Conservation (phyloP, 2,329 filamentous ascomycete genomes). For the Colletotrichum sp. region DNA sequence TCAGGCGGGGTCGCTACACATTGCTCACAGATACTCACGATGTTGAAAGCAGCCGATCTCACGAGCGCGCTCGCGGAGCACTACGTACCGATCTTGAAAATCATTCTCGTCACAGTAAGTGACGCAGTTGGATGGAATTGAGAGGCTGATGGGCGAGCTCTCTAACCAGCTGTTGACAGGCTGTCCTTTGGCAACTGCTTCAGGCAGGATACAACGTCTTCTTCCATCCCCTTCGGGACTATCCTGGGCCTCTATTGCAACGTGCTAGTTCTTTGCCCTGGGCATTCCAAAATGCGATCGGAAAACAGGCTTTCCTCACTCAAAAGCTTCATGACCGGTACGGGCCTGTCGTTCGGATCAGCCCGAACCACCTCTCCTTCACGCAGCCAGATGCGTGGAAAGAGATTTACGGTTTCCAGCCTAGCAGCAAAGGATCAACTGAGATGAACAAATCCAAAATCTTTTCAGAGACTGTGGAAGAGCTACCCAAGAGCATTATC, state of each 20-base stretch:
- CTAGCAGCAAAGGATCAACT: background rate
- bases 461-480: background rate
- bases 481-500: background rate
- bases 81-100: background rate
- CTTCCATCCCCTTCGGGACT: conserved; percentile 35
- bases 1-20: background rate
- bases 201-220: conserved; percentile 32
- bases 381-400: conserved; percentile 38
- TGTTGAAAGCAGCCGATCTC: background rate
- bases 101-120: background rate
- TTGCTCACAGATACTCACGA: too few species aligned
- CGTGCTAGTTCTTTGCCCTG: conserved; percentile 1
- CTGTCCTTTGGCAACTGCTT: background rate
- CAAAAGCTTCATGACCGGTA: conserved; percentile 26
- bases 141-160: background rate
- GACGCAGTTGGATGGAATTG: rapidly evolving
- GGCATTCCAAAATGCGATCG: background rate
- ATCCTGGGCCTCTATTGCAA: conserved; percentile 30
- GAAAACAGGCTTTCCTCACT: background rate
- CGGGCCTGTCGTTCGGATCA: conserved; percentile 41
- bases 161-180: background rate
- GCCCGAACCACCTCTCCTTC: conserved; percentile 43
- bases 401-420: conserved; percentile 40
- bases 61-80: background rate
- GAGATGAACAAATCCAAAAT: background rate